These are phyloP conservation scores for Gardenia jasminoides DNA, from an alignment of 257 asterid genomes.

Conservation along the genomic window DNA sequence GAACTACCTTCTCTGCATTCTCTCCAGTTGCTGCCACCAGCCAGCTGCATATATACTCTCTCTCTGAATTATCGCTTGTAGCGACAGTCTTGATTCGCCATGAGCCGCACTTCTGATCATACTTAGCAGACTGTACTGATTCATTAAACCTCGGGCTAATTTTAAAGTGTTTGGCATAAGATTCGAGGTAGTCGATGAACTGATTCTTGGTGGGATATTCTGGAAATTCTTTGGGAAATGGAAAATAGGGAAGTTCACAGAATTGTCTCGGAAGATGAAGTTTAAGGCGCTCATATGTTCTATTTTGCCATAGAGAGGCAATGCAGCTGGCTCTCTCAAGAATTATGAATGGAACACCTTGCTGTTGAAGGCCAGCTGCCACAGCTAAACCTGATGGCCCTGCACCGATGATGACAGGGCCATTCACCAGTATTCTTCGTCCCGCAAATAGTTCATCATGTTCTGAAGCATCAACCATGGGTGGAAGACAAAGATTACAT, in stretches of 20 bases:
- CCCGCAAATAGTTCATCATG: conserved; percentile 56
- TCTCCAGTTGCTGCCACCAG: conserved; percentile 92
- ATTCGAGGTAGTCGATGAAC: conserved; percentile 68
- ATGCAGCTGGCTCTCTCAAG: conserved; percentile 86
- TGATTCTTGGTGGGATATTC: conserved; percentile 69
- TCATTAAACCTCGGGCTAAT: conserved; percentile 70
- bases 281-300: conserved; percentile 80
- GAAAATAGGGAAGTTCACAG: conserved; percentile 71
- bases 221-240: conserved; percentile 70
- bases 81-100: conserved; percentile 61
- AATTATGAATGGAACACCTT: conserved; percentile 79
- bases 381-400: conserved; percentile 94
- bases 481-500: conserved; percentile 38
- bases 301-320: conserved; percentile 83
- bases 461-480: conserved; percentile 30
- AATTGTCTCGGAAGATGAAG: conserved; percentile 85
- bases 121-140: conserved; percentile 54
- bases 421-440: conserved; percentile 76
- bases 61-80: conserved; percentile 12
- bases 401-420: conserved; percentile 87
- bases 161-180: conserved; percentile 52
- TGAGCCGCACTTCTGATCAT: conserved; percentile 65
- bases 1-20: conserved; percentile 77
- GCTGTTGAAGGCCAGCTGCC: conserved; percentile 68
- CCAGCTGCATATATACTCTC: conserved; percentile 80